Evolutionary conservation across 2,329 filamentous ascomycete species (phyloP), one percentile per base, ranked within the genome.

Genomic region (Orbilia ellipsospora): DNA sequence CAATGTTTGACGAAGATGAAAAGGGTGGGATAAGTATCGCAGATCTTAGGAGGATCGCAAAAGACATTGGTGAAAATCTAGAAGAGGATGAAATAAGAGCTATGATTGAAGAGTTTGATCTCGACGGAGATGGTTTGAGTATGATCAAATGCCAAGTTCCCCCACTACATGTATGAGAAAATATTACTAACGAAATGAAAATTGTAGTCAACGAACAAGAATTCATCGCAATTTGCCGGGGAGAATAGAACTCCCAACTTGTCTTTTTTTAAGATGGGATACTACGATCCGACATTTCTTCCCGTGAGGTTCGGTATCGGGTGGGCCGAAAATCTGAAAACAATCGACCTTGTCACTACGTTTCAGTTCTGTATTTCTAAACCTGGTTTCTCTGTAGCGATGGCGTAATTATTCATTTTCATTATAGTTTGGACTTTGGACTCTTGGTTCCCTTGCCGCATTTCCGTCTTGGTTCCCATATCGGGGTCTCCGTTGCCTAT

Each of bases 31-130:
- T 99, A 79, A 93, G 91, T 62, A 84, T 97, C 56, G 91, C 95
- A 74, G 95, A 98, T 84, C 84, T 99, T 83, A 86, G 93, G 77
- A 86, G 93, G 69, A 92, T 98, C 26, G 93, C 94, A 70, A 88
- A 93, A 80, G 95, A 98, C 82, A 85, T 99, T 78, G 95, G 95
- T 6, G 94, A 98, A 82, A 93, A 92, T 12, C 86, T 99, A 79
- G 92, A 95, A 79, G 94, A 99, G 81, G 92, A 96, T 80, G 95
- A 99, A 82, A 86, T 99, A 77, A 87, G 89, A 79, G 93, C 93
- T 78, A 99, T 99, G 95, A 95, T 99, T 84, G 93, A 97, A 81
- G 94, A 98, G 83, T 96, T 98, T 84, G 95, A 99, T 84, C 87
- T 97, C 78, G 92, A 96, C 81, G 94, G 93, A 0, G 96, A 96